phyloP scores from a whole-genome alignment of 495 filamentous ascomycete species.

The Aspergillus saccharolyticus region DNA sequence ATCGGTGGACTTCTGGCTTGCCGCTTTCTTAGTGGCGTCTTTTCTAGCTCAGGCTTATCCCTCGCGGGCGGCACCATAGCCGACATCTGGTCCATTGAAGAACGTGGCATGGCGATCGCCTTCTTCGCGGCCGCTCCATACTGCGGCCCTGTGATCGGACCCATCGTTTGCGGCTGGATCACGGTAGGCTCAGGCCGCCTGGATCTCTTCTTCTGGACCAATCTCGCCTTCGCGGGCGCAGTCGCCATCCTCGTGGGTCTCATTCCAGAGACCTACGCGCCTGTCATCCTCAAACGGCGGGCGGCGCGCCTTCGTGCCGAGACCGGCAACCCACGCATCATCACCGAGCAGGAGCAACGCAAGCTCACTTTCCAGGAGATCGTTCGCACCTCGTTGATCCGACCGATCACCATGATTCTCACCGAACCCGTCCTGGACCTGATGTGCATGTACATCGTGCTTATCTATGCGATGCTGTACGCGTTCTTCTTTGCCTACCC shows the following conservation, averaged over 20 bases:
- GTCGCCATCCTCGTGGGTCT: conserved; percentile 44
- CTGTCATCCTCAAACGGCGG: conserved; percentile 55
- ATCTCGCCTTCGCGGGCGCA: conserved; percentile 37
- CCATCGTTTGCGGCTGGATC: conserved; percentile 55
- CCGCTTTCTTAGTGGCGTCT: conserved; percentile 55
- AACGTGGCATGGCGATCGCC: conserved; percentile 57
- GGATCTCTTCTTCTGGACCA: conserved; percentile 49
- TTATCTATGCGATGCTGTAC: conserved; percentile 67
- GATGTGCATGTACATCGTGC: conserved; percentile 61
- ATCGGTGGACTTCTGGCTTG: conserved; percentile 49
- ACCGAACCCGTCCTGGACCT: conserved; percentile 53
- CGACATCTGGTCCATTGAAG: conserved; percentile 56
- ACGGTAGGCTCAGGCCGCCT: conserved; percentile 48
- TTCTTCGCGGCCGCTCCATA: conserved; percentile 52
- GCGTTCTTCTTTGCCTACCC: conserved; percentile 73
- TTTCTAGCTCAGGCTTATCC: conserved; percentile 56
- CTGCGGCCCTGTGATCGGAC: conserved; percentile 52
- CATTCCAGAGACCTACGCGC: conserved; percentile 60
- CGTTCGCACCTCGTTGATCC: conserved; percentile 43
- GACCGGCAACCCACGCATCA: conserved; percentile 52
- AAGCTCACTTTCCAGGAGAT: conserved; percentile 32
- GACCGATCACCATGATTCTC: conserved; percentile 33
- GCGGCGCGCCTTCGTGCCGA: conserved; percentile 49
- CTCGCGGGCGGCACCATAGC: conserved; percentile 58
- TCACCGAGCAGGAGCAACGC: conserved; percentile 42